Evolutionary conservation across 2,329 filamentous ascomycete species (phyloP).

Genomic region (Ophiocordyceps camponoti-floridani): DNA sequence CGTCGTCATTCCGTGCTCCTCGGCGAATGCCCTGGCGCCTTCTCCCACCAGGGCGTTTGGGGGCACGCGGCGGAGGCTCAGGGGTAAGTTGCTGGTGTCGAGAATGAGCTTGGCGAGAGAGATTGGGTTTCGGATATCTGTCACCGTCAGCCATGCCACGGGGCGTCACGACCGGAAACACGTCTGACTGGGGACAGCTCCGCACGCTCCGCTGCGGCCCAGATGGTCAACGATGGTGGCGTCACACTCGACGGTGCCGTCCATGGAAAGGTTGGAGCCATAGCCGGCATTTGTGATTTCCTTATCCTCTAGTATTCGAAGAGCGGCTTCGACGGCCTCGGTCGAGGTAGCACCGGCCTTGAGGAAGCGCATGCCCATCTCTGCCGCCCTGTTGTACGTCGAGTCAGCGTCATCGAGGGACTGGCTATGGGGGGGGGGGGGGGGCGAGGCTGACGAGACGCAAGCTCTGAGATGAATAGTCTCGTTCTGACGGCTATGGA

Average conservation of each 20-base stretch:
- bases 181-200: conserved; percentile 62
- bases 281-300: conserved; percentile 95
- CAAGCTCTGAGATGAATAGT: conserved; percentile 70
- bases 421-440: background rate
- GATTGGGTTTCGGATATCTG: conserved; percentile 87
- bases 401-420: background rate
- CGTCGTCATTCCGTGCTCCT: conserved; percentile 55
- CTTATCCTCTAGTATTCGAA: conserved; percentile 76
- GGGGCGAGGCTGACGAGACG: conserved; percentile 47
- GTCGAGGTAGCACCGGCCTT: conserved; percentile 62
- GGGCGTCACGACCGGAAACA: no score
- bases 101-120: conserved; percentile 70
- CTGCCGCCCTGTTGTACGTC: conserved; percentile 52
- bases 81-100: conserved; percentile 53
- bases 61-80: conserved; percentile 78
- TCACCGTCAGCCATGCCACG: background rate
- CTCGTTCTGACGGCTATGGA: conserved; percentile 79
- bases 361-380: conserved; percentile 64
- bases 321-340: conserved; percentile 78
- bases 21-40: conserved; percentile 75
- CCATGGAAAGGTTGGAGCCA: conserved; percentile 83
- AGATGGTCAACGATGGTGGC: conserved; percentile 83
- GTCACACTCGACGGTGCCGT: conserved; percentile 86
- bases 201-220: conserved; percentile 82
- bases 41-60: conserved; percentile 80